A percentile compares a stretch with the other conserved stretches of the same genome.
Evolutionary conservation across 208 protist species (phyloP).

Genomic region (Crithidia fasciculata): DNA sequence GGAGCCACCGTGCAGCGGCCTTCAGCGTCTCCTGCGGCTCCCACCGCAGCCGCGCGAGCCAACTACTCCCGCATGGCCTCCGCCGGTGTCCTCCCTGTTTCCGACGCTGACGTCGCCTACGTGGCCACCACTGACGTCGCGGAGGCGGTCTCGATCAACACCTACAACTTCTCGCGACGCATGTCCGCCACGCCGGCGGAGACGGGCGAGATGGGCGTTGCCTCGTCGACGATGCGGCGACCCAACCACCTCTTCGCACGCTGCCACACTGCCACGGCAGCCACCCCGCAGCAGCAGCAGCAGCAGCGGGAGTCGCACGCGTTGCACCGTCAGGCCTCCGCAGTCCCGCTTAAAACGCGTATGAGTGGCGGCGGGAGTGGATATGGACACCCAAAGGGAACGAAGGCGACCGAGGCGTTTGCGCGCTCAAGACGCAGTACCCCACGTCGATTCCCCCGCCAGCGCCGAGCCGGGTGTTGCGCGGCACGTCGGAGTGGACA

Average conservation of each 20-base stretch:
- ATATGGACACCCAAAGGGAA: neutral
- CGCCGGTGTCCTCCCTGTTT: constrained; percentile 52
- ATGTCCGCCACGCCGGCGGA: constrained; percentile 27
- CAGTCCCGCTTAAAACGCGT: constrained; percentile 13
- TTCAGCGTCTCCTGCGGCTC: constrained; percentile 8
- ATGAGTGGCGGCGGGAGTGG: neutral
- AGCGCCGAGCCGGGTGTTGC: neutral
- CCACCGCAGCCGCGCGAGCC: constrained; percentile 1
- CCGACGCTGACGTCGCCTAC: constrained; percentile 57
- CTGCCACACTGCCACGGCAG: constrained; percentile 33
- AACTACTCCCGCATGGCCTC: constrained; percentile 44
- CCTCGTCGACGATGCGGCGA: constrained; percentile 7
- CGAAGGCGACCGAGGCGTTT: constrained; percentile 14
- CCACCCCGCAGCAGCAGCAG: neutral
- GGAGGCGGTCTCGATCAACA: constrained; percentile 47
- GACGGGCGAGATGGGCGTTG: neutral
- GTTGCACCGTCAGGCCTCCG: constrained; percentile 15
- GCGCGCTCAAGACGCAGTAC: constrained; percentile 29
- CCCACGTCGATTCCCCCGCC: neutral
- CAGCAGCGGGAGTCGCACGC: neutral
- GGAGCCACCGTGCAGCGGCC: too few species aligned
- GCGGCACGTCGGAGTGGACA: constrained; percentile 6
- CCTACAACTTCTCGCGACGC: constrained; percentile 61
- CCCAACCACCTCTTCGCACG: constrained; percentile 29
- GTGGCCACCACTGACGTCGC: constrained; percentile 58